A percentile compares a stretch with the other conserved stretches of the same genome.
phyloP scores from a whole-genome alignment of 129 eudicot genomes.

The Tagetes patula region DNA sequence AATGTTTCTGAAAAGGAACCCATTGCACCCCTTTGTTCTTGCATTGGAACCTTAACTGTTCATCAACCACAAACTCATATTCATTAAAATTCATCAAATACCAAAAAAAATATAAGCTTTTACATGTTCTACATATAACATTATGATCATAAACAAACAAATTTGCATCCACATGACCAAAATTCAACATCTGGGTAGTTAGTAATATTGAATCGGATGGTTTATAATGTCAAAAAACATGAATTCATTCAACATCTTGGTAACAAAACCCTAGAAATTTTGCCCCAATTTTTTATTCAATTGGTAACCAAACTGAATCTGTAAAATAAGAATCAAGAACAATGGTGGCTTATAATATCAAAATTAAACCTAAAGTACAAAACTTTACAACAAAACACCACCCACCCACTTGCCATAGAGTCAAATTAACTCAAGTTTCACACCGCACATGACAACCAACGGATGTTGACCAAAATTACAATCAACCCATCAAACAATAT shows the following conservation, averaged over 20 bases:
- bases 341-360: not conserved
- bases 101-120: not conserved
- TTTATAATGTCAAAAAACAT: too few species aligned
- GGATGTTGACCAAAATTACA: conserved; percentile 23
- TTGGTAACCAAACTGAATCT: not conserved
- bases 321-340: not conserved
- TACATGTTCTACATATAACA: not conserved
- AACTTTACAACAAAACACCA: not conserved
- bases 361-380: too few species aligned
- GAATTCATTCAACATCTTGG: not conserved
- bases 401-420: conserved; percentile 27
- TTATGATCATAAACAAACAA: not conserved
- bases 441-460: conserved; percentile 4
- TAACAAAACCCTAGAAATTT: too few species aligned
- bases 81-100: not conserved
- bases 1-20: conserved; percentile 63
- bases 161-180: not conserved
- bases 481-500: conserved; percentile 13
- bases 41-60: conserved; percentile 47
- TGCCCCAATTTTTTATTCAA: not conserved
- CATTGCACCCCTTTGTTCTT: conserved; percentile 71
- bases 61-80: conserved; percentile 1
- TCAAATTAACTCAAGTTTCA: conserved; percentile 19
- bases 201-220: too few species aligned
- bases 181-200: not conserved